Conservation (phyloP, 352 stramenopile genomes). For the Phytophthora colocasiae region DNA sequence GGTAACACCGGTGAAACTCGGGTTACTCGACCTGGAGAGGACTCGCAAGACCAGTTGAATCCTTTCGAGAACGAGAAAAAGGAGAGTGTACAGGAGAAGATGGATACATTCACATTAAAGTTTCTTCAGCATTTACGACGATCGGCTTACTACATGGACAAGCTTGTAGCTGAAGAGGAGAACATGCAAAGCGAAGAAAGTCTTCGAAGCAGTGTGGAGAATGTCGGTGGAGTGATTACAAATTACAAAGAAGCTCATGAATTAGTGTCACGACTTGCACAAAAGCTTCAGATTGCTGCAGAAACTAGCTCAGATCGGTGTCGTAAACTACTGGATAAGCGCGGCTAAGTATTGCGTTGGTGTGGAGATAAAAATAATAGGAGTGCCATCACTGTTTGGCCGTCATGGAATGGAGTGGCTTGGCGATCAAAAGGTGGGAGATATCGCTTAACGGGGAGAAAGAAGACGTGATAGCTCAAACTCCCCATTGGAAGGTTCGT, state of each 20-base stretch:
- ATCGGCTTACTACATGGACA: slow-evolving; percentile 70
- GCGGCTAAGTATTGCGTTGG: neutral
- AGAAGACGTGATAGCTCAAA: slow-evolving; percentile 36
- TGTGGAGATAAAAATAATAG: slow-evolving; percentile 34
- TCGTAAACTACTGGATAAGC: slow-evolving; percentile 39
- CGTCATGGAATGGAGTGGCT: slow-evolving; percentile 37
- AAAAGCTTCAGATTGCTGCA: slow-evolving; percentile 43
- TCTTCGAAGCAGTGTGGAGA: slow-evolving; percentile 39
- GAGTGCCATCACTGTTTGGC: slow-evolving; percentile 1
- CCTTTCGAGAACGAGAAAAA: slow-evolving; percentile 29
- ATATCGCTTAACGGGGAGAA: slow-evolving; percentile 23
- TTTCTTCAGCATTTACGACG: slow-evolving; percentile 69
- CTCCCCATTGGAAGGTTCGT: slow-evolving; percentile 43
- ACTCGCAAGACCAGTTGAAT: slow-evolving; percentile 50
- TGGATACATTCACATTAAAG: slow-evolving; percentile 58
- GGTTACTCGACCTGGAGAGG: slow-evolving; percentile 60
- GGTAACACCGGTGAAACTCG: slow-evolving; percentile 42
- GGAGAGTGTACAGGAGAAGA: slow-evolving; percentile 48
- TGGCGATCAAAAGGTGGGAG: slow-evolving; percentile 29
- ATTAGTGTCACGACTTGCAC: slow-evolving; percentile 45
- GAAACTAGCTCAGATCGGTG: slow-evolving; percentile 44
- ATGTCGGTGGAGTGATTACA: slow-evolving; percentile 36
- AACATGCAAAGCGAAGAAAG: slow-evolving; percentile 57
- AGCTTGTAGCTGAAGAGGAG: slow-evolving; percentile 57
- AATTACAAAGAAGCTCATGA: slow-evolving; percentile 51